Evolutionary conservation across 768 basidiomycete genomes (phyloP).

Genomic region (Leucocoprinus sp.): DNA sequence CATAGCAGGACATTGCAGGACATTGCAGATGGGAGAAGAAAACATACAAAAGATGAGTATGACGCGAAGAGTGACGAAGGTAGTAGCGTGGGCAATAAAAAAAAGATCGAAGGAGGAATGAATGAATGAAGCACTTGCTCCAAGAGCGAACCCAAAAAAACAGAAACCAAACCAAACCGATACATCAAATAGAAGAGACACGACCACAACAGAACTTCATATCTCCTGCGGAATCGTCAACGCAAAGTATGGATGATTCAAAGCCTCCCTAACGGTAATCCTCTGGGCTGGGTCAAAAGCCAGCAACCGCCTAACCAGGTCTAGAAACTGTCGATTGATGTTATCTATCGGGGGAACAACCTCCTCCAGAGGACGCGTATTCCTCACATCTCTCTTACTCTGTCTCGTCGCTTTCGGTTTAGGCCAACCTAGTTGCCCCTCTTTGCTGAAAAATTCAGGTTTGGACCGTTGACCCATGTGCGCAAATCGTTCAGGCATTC

Average conservation of each 20-base stretch:
- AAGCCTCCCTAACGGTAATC: slow-evolving; percentile 81
- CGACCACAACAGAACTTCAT: slow-evolving; percentile 25
- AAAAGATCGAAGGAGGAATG: neutral
- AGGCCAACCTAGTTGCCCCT: slow-evolving; percentile 88
- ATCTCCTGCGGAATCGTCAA: slow-evolving; percentile 60
- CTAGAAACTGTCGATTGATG: slow-evolving; percentile 73
- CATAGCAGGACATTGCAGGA: too few relatives aligned
- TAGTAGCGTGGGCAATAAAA: neutral
- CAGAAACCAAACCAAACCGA: slow-evolving; percentile 9
- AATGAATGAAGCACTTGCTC: too few relatives aligned
- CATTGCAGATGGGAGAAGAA: too few relatives aligned
- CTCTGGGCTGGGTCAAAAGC: slow-evolving; percentile 86
- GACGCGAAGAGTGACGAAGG: too few relatives aligned
- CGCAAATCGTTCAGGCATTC: slow-evolving; percentile 86
- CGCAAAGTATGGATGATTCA: slow-evolving; percentile 82
- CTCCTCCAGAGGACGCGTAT: slow-evolving; percentile 77
- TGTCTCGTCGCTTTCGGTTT: slow-evolving; percentile 81
- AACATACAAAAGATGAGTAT: too few relatives aligned
- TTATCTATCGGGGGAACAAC: slow-evolving; percentile 74
- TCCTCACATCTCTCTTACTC: slow-evolving; percentile 89
- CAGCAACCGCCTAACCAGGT: slow-evolving; percentile 80
- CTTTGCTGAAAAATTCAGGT: slow-evolving; percentile 93
- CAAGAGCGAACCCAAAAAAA: neutral
- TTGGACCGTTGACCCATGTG: slow-evolving; percentile 70
- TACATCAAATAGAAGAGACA: slow-evolving; percentile 1